phyloP scores from a whole-genome alignment of 306 rosid genomes.

The Gillenia trifoliata region DNA sequence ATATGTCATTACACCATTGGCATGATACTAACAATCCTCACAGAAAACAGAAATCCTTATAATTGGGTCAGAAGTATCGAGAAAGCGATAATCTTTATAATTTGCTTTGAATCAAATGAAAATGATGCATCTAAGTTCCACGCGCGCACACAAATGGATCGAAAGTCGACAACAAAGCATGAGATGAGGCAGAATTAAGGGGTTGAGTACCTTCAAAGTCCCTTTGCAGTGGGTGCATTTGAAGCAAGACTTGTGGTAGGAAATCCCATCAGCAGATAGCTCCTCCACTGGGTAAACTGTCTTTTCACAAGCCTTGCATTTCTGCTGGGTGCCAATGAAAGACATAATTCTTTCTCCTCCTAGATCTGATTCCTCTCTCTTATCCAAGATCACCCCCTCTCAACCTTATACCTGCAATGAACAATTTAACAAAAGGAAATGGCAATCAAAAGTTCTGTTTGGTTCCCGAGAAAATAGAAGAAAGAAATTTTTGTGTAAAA shows the following conservation, averaged over 20 bases:
- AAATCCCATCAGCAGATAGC: conserved; percentile 84
- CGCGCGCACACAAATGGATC: not conserved
- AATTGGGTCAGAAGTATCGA: not conserved
- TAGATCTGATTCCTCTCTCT: conserved; percentile 52
- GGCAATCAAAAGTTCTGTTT: conserved; percentile 14
- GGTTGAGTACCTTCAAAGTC: conserved; percentile 63
- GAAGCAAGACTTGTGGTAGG: conserved; percentile 90
- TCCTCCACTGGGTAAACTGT: conserved; percentile 92
- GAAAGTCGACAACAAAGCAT: not conserved
- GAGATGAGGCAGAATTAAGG: not conserved
- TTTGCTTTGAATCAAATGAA: not conserved
- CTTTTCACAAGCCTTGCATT: conserved; percentile 94
- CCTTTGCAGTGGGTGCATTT: conserved; percentile 97
- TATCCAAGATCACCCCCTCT: conserved; percentile 14
- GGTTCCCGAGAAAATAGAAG: conserved; percentile 5
- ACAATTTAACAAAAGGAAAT: not conserved
- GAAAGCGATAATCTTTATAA: not conserved
- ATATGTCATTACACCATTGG: not conserved
- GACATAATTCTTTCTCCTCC: conserved; percentile 49
- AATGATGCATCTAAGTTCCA: not conserved
- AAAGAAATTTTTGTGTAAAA: not conserved
- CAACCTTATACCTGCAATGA: conserved; percentile 4
- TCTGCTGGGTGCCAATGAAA: conserved; percentile 81
- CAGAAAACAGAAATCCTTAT: not conserved
- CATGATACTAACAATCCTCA: conserved; percentile 11